These are phyloP conservation scores for Nakazawaea ambrosiae DNA, from an alignment of 805 yeast genomes.

Conservation along the genomic window DNA sequence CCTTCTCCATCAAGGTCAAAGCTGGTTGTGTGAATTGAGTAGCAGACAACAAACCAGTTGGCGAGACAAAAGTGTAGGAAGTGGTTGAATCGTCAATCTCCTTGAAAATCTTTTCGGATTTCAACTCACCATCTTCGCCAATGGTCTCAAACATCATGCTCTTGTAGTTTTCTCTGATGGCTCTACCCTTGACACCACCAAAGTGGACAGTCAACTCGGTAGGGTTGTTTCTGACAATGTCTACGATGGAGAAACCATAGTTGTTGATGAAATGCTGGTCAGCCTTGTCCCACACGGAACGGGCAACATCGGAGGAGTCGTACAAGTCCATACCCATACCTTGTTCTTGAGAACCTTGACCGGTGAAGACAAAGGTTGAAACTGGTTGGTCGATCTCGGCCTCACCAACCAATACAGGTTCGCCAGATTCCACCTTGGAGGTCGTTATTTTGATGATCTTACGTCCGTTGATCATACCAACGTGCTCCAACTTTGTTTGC, in stretches of 20 bases:
- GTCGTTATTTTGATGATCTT: conserved; percentile 92
- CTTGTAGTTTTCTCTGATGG: conserved; percentile 88
- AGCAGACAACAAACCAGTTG: conserved; percentile 92
- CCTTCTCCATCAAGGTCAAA: conserved; percentile 97
- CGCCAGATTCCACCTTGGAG: conserved; percentile 71
- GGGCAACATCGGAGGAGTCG: conserved; percentile 84
- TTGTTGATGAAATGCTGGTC: conserved; percentile 86
- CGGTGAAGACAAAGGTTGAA: conserved; percentile 95
- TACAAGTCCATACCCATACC: conserved; percentile 99
- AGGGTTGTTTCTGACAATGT: conserved; percentile 94
- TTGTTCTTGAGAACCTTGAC: conserved; percentile 99
- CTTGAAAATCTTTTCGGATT: conserved; percentile 93
- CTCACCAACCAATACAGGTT: conserved; percentile 79
- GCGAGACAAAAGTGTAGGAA: conserved; percentile 83
- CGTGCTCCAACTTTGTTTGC: conserved; percentile 83
- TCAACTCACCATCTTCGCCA: conserved; percentile 73
- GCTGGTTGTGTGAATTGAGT: conserved; percentile 99
- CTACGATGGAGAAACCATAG: conserved; percentile 95
- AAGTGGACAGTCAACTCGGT: conserved; percentile 91
- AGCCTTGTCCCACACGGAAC: conserved; percentile 96
- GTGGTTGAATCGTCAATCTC: conserved; percentile 76
- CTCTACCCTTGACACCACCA: conserved; percentile 97
- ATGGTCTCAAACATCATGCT: conserved; percentile 97
- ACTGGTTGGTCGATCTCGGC: conserved; percentile 99
- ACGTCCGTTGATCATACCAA: conserved; percentile 99